Conservation (phyloP, 1,284 basidiomycete genomes). For the Pseudozyma pruni region DNA sequence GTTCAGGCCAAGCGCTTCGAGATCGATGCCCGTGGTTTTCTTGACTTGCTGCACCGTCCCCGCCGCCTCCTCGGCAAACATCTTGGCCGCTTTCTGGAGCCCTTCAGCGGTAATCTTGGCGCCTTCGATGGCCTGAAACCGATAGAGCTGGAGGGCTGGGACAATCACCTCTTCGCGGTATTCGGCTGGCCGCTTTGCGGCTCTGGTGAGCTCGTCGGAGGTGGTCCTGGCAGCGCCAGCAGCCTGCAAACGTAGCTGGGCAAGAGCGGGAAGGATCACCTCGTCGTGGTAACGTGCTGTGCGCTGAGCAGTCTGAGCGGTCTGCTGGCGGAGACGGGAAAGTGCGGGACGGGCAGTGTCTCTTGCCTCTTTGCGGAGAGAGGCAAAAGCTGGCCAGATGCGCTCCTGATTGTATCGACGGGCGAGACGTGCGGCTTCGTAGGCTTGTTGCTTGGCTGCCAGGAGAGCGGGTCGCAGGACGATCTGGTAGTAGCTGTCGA, state of each 20-base stretch:
- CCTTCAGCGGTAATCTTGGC: constrained; percentile 25
- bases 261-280: not conserved
- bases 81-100: constrained; percentile 31
- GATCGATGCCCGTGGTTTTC: constrained; percentile 17
- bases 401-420: constrained; percentile 21
- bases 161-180: constrained; percentile 24
- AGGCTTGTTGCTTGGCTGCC: constrained; percentile 16
- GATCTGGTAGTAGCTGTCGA: constrained; percentile 15
- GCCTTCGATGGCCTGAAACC: constrained; percentile 20
- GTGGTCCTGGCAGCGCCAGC: not conserved
- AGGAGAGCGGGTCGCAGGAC: constrained; percentile 15
- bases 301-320: not conserved
- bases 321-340: constrained; percentile 1
- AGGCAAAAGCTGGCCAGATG: constrained; percentile 15
- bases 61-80: constrained; percentile 23
- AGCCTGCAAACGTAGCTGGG: not conserved
- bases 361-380: constrained; percentile 21
- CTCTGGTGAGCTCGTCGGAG: constrained; percentile 1
- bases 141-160: constrained; percentile 11
- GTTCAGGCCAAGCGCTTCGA: constrained; percentile 31
- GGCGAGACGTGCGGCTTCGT: constrained; percentile 25
- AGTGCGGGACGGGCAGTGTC: constrained; percentile 7
- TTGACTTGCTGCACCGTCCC: constrained; percentile 29
- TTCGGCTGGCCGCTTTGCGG: constrained; percentile 3
- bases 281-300: not conserved